Evolutionary conservation across 805 yeast genomes (phyloP), one percentile per base, ranked within the genome.

Genomic region (Zygosaccharomyces bailii): DNA sequence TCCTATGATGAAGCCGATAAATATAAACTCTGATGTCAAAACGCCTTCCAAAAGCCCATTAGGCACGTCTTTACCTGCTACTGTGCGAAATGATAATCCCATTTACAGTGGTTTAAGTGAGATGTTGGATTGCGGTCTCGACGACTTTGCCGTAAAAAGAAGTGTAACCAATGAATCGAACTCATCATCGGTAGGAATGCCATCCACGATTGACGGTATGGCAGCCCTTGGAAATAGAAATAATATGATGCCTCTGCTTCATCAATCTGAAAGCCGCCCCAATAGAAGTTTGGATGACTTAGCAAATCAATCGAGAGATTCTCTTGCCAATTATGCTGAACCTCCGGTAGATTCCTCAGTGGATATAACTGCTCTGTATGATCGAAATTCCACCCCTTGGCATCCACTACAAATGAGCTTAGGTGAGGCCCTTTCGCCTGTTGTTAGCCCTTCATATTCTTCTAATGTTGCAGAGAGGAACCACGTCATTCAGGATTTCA

Each of bases 341-440:
- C 44, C 43, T 4, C 53, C 61, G 6, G 40, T 56, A 3, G 64
- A 64, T 37, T 52, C 66, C 0, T 63, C 71, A 2, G 66, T 66
- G 29, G 72, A 68, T 45, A 66, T 68, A 4, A 68, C 72, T 1
- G 67, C 70, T 1, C 51, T 69, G 32, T 67, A 65, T 38, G 56
- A 54, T 14, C 49, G 55, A 13, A 59, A 56, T 42, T 49, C 59
- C 13, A 54, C 48, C 35, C 51, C 51, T 8, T 55, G 65, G 62
- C 60, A 57, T 33, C 60, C 65, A 5, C 42, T 55, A 8, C 61
- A 57, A 31, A 45, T 50, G 32, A 49, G 43, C 16, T 23, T 41
- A 14, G 43, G 42, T 7, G 19, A 31, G 14, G 42, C 50, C 2
- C 36, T 51, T 13, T 53, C 55, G 13, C 52, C 52, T 8, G 47